Conservation (phyloP, 192 early-diverging fungal genomes). For the Gorgonomyces haynaldii region DNA sequence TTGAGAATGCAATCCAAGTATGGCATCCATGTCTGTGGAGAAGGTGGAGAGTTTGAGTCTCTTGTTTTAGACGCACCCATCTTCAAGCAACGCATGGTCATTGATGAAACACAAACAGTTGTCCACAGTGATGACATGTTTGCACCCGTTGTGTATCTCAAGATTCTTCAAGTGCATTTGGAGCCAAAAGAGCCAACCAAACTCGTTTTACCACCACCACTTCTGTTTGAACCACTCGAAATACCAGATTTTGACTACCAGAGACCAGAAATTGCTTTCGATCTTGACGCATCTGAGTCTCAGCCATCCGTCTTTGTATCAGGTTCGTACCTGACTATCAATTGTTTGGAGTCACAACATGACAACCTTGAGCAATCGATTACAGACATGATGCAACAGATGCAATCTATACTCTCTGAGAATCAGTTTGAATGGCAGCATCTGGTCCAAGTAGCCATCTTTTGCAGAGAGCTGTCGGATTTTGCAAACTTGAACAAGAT, state of each 20-base stretch:
- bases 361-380: too few species aligned
- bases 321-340: too few species aligned
- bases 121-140: conserved; percentile 72
- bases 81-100: conserved; percentile 69
- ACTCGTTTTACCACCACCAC: conserved; percentile 12
- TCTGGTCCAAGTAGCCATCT: conserved; percentile 56
- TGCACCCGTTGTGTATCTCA: conserved; percentile 73
- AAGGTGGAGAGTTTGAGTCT: conserved; percentile 97
- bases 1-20: conserved; percentile 58
- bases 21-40: conserved; percentile 83
- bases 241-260: too few species aligned
- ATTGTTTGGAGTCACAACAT: too few species aligned
- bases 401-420: too few species aligned
- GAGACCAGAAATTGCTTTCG: too few species aligned
- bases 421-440: too few species aligned
- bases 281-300: too few species aligned
- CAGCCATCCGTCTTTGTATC: too few species aligned
- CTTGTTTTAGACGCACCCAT: conserved; percentile 86
- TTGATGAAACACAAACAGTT: conserved; percentile 61
- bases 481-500: conserved; percentile 52
- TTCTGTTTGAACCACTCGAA: too few species aligned
- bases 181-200: conserved; percentile 45
- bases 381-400: too few species aligned
- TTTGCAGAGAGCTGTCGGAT: conserved; percentile 51
- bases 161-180: conserved; percentile 53